Evolutionary conservation across 2,329 filamentous ascomycete genomes (phyloP).

Genomic region (Boeremia exigua): DNA sequence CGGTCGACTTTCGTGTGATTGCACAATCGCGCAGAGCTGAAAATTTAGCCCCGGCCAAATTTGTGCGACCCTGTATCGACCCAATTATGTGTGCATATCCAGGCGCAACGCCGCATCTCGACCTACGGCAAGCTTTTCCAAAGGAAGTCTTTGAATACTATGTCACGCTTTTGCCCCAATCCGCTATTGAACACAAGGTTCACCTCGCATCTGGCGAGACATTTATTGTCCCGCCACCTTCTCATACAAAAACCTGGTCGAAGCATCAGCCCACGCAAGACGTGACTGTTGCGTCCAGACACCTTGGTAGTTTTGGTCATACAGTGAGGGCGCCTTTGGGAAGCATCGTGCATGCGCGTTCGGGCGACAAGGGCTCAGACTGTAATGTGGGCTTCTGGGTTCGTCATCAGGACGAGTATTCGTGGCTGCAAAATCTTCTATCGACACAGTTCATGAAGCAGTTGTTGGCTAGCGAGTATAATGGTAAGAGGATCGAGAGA

Average conservation of each 20-base stretch:
- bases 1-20: constrained; percentile 57
- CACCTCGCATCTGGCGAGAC: constrained; percentile 38
- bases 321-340: constrained; percentile 49
- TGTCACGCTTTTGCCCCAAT: constrained; percentile 45
- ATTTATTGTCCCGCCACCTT: constrained; percentile 43
- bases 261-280: constrained; percentile 44
- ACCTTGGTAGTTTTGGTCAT: constrained; percentile 29
- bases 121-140: constrained; percentile 48
- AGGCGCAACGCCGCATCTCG: constrained; percentile 50
- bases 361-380: constrained; percentile 48
- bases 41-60: constrained; percentile 44
- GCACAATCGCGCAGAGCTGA: constrained; percentile 53
- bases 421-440: constrained; percentile 40
- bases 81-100: constrained; percentile 54
- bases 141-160: constrained; percentile 53
- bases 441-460: constrained; percentile 33
- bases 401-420: constrained; percentile 39
- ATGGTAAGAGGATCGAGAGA: constrained; percentile 28
- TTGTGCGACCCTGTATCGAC: constrained; percentile 51
- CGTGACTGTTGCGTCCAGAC: neutral
- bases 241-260: constrained; percentile 38
- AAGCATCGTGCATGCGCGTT: constrained; percentile 53
- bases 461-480: constrained; percentile 39
- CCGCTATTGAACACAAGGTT: constrained; percentile 29
- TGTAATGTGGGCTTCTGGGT: constrained; percentile 49